Evolutionary conservation across 1,139 yeast species (phyloP).

Genomic region (Lodderomyces beijingensis): DNA sequence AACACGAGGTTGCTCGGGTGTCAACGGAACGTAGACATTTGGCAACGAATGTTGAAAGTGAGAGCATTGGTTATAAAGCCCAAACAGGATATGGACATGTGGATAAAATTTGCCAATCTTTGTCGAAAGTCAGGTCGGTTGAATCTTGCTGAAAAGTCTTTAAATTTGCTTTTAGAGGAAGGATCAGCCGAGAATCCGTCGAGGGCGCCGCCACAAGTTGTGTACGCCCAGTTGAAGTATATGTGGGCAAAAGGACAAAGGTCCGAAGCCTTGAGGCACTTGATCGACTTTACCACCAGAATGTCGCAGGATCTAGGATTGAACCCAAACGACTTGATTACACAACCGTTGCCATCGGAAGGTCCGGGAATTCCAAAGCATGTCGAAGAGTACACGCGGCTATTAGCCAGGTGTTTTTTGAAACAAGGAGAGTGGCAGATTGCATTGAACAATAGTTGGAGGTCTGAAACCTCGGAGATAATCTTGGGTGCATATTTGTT

Average conservation of each 20-base stretch:
- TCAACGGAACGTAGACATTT: slow-evolving; percentile 93
- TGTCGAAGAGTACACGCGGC: slow-evolving; percentile 77
- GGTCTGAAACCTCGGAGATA: slow-evolving; percentile 70
- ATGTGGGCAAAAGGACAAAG: slow-evolving; percentile 96
- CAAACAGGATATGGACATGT: slow-evolving; percentile 94
- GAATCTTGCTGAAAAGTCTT: slow-evolving; percentile 88
- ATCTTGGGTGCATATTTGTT: slow-evolving; percentile 87
- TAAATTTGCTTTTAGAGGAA: slow-evolving; percentile 68
- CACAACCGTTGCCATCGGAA: slow-evolving; percentile 80
- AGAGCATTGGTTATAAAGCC: slow-evolving; percentile 93
- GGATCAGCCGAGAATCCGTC: slow-evolving; percentile 60
- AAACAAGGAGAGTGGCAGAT: slow-evolving; percentile 99
- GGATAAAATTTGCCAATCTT: slow-evolving; percentile 96
- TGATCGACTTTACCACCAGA: slow-evolving; percentile 85
- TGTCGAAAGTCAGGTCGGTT: slow-evolving; percentile 92
- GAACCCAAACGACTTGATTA: slow-evolving; percentile 74
- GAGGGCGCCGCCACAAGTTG: slow-evolving; percentile 91
- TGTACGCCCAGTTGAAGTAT: slow-evolving; percentile 91
- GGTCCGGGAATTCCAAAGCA: slow-evolving; percentile 72
- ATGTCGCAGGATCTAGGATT: slow-evolving; percentile 86
- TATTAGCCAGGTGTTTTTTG: slow-evolving; percentile 88
- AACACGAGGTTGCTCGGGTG: slow-evolving; percentile 87
- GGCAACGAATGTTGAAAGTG: slow-evolving; percentile 95
- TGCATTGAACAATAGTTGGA: slow-evolving; percentile 73
- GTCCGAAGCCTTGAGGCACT: slow-evolving; percentile 77